These are phyloP conservation scores for Tricholoma hemisulphureum DNA, from an alignment of 768 basidiomycete genomes.

Conservation along the genomic window DNA sequence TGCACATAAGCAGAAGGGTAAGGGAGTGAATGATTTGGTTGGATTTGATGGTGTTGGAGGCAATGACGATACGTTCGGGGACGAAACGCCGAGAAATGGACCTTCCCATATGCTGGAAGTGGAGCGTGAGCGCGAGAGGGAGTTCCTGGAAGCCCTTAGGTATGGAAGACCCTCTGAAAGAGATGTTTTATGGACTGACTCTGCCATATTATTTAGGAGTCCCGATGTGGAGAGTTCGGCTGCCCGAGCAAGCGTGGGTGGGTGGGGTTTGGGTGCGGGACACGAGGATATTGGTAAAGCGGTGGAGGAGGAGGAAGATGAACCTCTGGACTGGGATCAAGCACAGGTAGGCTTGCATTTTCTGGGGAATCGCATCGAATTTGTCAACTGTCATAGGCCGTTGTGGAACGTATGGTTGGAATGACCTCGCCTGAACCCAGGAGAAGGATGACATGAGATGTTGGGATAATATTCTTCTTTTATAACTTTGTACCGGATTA, in stretches of 20 bases:
- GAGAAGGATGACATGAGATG: slow-evolving; percentile 26
- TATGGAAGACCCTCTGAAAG: slow-evolving; percentile 18
- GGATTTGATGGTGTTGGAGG: slow-evolving; percentile 25
- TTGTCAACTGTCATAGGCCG: slow-evolving; percentile 34
- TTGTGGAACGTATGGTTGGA: slow-evolving; percentile 59
- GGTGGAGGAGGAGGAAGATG: slow-evolving; percentile 67
- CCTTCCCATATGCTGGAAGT: slow-evolving; percentile 35
- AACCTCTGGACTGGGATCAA: slow-evolving; percentile 65
- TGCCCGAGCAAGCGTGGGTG: slow-evolving; percentile 55
- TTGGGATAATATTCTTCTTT: background rate
- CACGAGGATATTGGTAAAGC: slow-evolving; percentile 47
- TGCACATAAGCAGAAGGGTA: slow-evolving; percentile 46
- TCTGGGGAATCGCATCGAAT: background rate
- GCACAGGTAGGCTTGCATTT: slow-evolving; percentile 47
- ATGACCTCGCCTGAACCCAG: slow-evolving; percentile 41
- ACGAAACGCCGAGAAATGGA: slow-evolving; percentile 54
- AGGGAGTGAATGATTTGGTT: slow-evolving; percentile 30
- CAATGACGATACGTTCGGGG: slow-evolving; percentile 43
- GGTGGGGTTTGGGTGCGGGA: slow-evolving; percentile 71
- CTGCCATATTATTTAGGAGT: slow-evolving; percentile 42
- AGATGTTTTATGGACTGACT: background rate
- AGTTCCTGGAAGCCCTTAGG: slow-evolving; percentile 56
- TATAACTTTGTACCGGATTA: background rate
- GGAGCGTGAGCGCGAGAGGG: slow-evolving; percentile 49
- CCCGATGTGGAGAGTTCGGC: slow-evolving; percentile 45